Conservation (phyloP, 2,329 filamentous ascomycete species). For the Fusarium musae region DNA sequence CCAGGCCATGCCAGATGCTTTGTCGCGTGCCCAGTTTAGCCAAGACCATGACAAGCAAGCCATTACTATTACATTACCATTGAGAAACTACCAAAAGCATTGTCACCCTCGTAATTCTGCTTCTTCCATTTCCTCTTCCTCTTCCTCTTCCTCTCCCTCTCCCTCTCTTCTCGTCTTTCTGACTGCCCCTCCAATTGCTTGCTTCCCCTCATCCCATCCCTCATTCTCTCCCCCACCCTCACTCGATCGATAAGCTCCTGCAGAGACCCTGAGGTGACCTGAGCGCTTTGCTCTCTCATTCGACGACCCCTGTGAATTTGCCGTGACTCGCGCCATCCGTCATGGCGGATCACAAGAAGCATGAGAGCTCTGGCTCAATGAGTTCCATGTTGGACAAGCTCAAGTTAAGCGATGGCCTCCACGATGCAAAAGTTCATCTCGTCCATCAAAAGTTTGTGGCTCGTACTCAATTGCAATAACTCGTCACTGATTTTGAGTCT, state of each 20-base stretch:
- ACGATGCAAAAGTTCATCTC: slow-evolving; percentile 67
- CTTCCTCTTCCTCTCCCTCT: not conserved
- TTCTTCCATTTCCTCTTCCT: not conserved
- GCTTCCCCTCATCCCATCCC: slow-evolving; percentile 19
- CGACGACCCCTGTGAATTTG: slow-evolving; percentile 2
- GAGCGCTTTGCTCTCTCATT: slow-evolving; percentile 4
- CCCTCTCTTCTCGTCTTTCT: not conserved
- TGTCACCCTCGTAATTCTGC: slow-evolving; percentile 8
- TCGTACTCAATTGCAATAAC: slow-evolving; percentile 20
- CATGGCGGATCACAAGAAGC: slow-evolving; percentile 44
- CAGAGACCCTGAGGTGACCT: slow-evolving; percentile 1
- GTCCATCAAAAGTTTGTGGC: slow-evolving; percentile 66
- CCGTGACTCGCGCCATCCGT: slow-evolving; percentile 40
- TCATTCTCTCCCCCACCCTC: not conserved
- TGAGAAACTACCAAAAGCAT: slow-evolving; percentile 5
- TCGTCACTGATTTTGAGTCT: not conserved
- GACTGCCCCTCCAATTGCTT: slow-evolving; percentile 19
- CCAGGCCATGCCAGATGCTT: not conserved
- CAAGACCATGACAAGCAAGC: slow-evolving; percentile 5
- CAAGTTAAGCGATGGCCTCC: slow-evolving; percentile 62
- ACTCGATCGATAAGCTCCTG: slow-evolving; percentile 8
- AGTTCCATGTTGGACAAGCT: slow-evolving; percentile 58
- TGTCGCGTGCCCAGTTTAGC: slow-evolving; percentile 34
- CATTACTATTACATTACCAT: not conserved
- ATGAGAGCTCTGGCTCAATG: slow-evolving; percentile 13